Conservation (phyloP, 2,329 filamentous ascomycete genomes). For the Fusarium sororula region DNA sequence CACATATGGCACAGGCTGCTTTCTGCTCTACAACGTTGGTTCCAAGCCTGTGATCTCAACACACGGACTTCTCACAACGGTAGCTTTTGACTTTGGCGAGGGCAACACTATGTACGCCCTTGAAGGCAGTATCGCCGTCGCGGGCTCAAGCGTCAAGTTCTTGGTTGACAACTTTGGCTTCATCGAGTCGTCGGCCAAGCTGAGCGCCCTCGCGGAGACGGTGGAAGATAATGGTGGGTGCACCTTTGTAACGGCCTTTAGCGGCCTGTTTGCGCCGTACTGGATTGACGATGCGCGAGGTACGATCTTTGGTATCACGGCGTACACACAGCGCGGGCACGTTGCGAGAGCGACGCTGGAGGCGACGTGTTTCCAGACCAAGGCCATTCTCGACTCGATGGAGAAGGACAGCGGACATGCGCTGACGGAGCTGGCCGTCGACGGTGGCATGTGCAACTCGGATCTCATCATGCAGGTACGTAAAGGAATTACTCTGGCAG, state of each 20-base stretch:
- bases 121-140: slow-evolving; percentile 81
- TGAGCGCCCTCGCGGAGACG: slow-evolving; percentile 58
- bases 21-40: slow-evolving; percentile 85
- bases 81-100: slow-evolving; percentile 79
- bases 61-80: slow-evolving; percentile 79
- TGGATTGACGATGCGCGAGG: slow-evolving; percentile 87
- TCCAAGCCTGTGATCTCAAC: slow-evolving; percentile 80
- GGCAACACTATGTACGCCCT: slow-evolving; percentile 76
- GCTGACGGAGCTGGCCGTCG: slow-evolving; percentile 78
- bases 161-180: slow-evolving; percentile 66
- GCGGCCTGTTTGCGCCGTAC: slow-evolving; percentile 82
- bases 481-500: neutral
- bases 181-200: slow-evolving; percentile 58
- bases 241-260: slow-evolving; percentile 82
- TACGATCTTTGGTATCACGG: slow-evolving; percentile 81
- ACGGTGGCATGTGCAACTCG: slow-evolving; percentile 84
- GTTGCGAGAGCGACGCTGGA: slow-evolving; percentile 83
- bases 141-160: slow-evolving; percentile 79
- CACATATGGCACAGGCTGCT: slow-evolving; percentile 87
- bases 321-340: slow-evolving; percentile 79
- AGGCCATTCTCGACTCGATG: slow-evolving; percentile 84
- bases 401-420: slow-evolving; percentile 80
- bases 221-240: slow-evolving; percentile 76
- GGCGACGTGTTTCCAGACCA: slow-evolving; percentile 85
- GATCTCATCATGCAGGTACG: slow-evolving; percentile 78